Evolutionary conservation across 768 basidiomycete genomes (phyloP), one percentile per base, ranked within the genome.

Genomic region (Lepiota venenata): DNA sequence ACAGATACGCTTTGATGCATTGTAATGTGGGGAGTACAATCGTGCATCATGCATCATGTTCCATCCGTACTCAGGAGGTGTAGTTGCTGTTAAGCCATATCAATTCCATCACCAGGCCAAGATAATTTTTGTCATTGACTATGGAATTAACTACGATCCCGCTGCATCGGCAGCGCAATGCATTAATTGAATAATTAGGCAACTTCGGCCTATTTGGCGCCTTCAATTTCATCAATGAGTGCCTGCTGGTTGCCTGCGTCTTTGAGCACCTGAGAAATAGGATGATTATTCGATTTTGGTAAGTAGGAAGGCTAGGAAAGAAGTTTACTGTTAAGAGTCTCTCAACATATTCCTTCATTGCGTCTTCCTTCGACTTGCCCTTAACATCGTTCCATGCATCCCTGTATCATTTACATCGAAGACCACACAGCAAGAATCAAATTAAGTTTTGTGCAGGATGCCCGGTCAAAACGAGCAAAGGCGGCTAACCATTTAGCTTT

Each of bases 401-500:
- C 93, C 93, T 94, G 62, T 16, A 48, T 9, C 21, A 37, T 25
- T n/a, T 18, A 47, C 22, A 35, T 36, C 15, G 29, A 45, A 27
- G 54, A 52, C 20, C 35, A 48, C 35, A 48, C 12, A 32, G 32
- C 10, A 32, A 8, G 2, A 3, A 32, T 32, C 32, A 32, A 11
- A 4, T 32, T 32, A 32, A 8, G 32, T 32, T 32, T 9, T 32
- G 32, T 3, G 32, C 8, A 32, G 32, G 32, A 32, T 32, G 32
- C 8, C 3, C 32, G 32, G 32, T 32, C 2, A 51, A 32, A 56
- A 36, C 52, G 14, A 38, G 52, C 20, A 61, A 49, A 15, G 43
- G 56, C 16, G 37, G 54, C 71, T 58, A 47, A 93, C 93, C 93
- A 96, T 77, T 98, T 98, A 59, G 84, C 87, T 72, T 90, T 94